Conservation (phyloP, 176 grass and related monocot genomes). For the Calamus simplicifolius region DNA sequence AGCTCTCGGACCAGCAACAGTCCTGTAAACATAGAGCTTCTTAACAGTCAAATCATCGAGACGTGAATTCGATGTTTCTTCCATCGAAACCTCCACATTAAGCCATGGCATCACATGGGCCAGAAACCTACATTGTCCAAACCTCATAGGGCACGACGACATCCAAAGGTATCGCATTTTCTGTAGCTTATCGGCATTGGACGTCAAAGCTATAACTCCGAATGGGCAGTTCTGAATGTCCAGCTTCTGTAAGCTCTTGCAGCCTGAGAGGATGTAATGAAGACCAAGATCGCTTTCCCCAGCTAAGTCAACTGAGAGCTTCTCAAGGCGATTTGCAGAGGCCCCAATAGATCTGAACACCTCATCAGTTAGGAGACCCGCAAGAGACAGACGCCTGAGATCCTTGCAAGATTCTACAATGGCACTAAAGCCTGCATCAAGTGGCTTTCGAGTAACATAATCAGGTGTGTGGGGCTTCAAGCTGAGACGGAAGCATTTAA, state of each 20-base stretch:
- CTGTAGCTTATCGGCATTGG: conserved; percentile 61
- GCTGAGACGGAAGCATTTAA: conserved; percentile 57
- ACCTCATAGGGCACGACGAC: conserved; percentile 53
- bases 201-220: conserved; percentile 48
- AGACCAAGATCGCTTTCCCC: conserved; percentile 51
- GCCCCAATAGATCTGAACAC: conserved; percentile 64
- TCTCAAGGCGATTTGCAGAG: conserved; percentile 56
- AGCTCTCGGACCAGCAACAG: conserved; percentile 43
- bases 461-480: conserved; percentile 55
- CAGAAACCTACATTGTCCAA: conserved; percentile 52
- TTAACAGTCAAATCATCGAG: conserved; percentile 40
- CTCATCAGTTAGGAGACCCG: conserved; percentile 50
- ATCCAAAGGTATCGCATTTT: conserved; percentile 98
- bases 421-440: conserved; percentile 61
- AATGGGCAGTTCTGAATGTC: conserved; percentile 79
- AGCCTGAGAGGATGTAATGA: conserved; percentile 60
- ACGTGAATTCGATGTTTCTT: conserved; percentile 28
- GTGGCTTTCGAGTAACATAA: conserved; percentile 42
- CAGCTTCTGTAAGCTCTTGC: conserved; percentile 71
- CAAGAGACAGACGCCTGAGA: conserved; percentile 49
- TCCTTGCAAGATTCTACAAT: conserved; percentile 63
- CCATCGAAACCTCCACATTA: conserved; percentile 56
- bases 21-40: conserved; percentile 62
- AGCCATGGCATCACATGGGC: conserved; percentile 52
- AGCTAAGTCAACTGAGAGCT: conserved; percentile 61